Evolutionary conservation across 805 yeast genomes (phyloP).

Genomic region (Wickerhamiella alocasiicola): DNA sequence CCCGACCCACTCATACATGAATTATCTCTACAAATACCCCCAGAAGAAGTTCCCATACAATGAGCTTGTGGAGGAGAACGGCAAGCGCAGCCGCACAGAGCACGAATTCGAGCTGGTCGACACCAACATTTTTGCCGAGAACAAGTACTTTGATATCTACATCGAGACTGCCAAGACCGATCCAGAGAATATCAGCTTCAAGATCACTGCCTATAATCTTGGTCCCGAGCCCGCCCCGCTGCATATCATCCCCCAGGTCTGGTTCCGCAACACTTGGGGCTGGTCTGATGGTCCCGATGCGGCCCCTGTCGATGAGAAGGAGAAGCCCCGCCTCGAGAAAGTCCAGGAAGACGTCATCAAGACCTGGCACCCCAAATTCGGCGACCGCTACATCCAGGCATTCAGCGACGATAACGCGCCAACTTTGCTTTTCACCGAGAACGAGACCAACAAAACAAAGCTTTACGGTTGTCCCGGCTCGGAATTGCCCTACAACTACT

Average conservation of each 20-base stretch:
- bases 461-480: conserved; percentile 43
- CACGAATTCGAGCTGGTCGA: conserved; percentile 75
- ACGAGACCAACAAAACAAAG: conserved; percentile 64
- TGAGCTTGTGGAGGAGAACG: conserved; percentile 55
- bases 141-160: conserved; percentile 73
- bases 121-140: conserved; percentile 50
- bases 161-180: conserved; percentile 84
- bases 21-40: conserved; percentile 87
- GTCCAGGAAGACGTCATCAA: conserved; percentile 37
- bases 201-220: conserved; percentile 80
- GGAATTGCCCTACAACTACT: conserved; percentile 42
- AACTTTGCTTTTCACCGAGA: conserved; percentile 68
- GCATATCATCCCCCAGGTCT: conserved; percentile 73
- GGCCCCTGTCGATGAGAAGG: not conserved
- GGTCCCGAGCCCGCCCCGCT: conserved; percentile 77
- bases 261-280: conserved; percentile 85
- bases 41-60: conserved; percentile 73
- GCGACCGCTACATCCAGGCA: conserved; percentile 51
- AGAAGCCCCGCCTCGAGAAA: conserved; percentile 30
- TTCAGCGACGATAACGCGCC: conserved; percentile 57
- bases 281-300: conserved; percentile 51
- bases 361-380: conserved; percentile 57
- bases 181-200: conserved; percentile 66
- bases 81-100: conserved; percentile 50
- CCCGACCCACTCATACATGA: conserved; percentile 87